Conservation (phyloP, 2,329 filamentous ascomycete genomes). For the Rhinocladiella mackenziei region DNA sequence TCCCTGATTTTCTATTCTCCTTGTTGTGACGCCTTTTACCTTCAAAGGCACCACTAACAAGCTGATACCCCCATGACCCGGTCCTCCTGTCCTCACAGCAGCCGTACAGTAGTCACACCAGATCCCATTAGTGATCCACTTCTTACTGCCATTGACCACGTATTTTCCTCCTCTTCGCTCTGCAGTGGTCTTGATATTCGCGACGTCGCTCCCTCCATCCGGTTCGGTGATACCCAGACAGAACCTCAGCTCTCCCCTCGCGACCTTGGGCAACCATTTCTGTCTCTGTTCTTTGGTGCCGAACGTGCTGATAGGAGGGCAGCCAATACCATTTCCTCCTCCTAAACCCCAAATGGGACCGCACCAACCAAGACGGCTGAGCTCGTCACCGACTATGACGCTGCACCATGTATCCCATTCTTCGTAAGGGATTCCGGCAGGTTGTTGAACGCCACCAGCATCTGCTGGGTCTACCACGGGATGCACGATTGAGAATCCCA, state of each 20-base stretch:
- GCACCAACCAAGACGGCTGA: conserved; percentile 60
- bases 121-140: conserved; percentile 74
- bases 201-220: conserved; percentile 69
- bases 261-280: conserved; percentile 62
- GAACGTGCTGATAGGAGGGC: conserved; percentile 66
- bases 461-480: conserved; percentile 61
- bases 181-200: conserved; percentile 67
- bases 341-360: conserved; percentile 57
- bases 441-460: conserved; percentile 63
- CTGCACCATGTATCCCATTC: conserved; percentile 70
- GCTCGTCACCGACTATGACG: conserved; percentile 67
- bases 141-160: conserved; percentile 69
- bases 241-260: conserved; percentile 61
- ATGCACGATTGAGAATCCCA: conserved; percentile 66
- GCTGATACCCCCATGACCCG: conserved; percentile 62
- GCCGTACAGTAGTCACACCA: conserved; percentile 66
- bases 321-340: conserved; percentile 66
- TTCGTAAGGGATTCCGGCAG: conserved; percentile 63
- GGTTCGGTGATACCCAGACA: conserved; percentile 80
- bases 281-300: conserved; percentile 60
- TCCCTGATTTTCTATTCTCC: conserved; percentile 64
- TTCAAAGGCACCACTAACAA: conserved; percentile 67
- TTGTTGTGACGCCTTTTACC: conserved; percentile 63
- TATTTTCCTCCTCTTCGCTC: conserved; percentile 63
- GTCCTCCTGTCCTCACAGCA: conserved; percentile 70